Base-by-base conservation (phyloP, 495 filamentous ascomycete genomes). In the Letharia lupina region DNA sequence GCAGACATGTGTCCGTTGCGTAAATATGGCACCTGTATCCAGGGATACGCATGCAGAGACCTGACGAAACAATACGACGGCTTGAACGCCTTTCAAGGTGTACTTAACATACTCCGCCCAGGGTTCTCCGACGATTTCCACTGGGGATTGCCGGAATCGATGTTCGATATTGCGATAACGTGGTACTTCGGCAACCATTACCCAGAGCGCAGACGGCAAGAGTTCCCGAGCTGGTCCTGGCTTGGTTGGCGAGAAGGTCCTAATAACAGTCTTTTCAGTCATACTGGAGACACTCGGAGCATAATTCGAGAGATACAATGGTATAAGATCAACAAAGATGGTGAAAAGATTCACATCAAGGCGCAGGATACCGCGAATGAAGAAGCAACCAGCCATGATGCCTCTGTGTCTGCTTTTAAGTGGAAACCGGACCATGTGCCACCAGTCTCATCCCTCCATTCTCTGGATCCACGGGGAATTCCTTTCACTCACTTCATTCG, bases 151-250 rank as follows among this genome's bases (percentile, higher is more conserved):
- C 56, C 56, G 9, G 12, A 37, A 59, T 59, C 56, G 5, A 33
- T 59, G 56, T 59, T 59, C 15, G 56, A 59, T 35, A 13, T n/a
- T 11, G 56, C 56, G 56, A 33, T 59, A 37, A n/a, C 16, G 18
- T 59, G 56, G 56, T 33, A 20, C 13, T 39, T 37, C 16, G 33
- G 33, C 33, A 37, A 39, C 15, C 56, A 59, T 39, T 59, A 59
- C 23, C 56, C 56, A 5, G 56, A 33, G 20, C 56, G 56, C 8
- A 59, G 56, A 35, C 56, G 56, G n/a, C 18, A 0, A 5, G n/a
- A 37, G 18, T 59, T 59, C 16, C 56, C 56, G 40, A 59, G 56
- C 56, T 59, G 56, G 56, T 59, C 56, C 16, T 59, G 56, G 56
- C 16, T 39, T 59, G 56, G 56, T 39, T 59, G 56, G 56, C 39